phyloP scores from a whole-genome alignment of 768 basidiomycete genomes.

The Tremella yokohamensis region DNA sequence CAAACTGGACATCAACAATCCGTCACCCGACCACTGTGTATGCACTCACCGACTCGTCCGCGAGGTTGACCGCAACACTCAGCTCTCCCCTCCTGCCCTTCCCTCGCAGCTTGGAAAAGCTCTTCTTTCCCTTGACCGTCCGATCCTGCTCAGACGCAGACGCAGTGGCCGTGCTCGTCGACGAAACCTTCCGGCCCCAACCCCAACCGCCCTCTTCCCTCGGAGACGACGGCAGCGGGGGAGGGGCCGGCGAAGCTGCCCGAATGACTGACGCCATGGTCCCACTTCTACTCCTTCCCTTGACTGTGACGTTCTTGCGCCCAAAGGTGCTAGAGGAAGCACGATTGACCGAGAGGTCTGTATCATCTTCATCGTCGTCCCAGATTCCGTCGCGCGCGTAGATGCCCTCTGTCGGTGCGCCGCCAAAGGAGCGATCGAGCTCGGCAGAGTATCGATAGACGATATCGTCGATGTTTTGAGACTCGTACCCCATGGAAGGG shows the following conservation, averaged over 20 bases:
- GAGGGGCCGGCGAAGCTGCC: not conserved
- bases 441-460: conserved; percentile 35
- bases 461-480: conserved; percentile 29
- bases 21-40: not conserved
- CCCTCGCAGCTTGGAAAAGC: conserved; percentile 28
- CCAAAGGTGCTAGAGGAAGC: conserved; percentile 6
- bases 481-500: not conserved
- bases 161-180: not conserved
- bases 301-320: conserved; percentile 1
- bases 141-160: conserved; percentile 7
- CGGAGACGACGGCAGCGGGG: not conserved
- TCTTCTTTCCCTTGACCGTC: conserved; percentile 24
- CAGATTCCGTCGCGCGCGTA: conserved; percentile 43
- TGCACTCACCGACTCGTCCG: conserved; percentile 32
- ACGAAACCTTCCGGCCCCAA: conserved; percentile 10
- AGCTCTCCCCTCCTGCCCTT: conserved; percentile 38
- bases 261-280: conserved; percentile 9
- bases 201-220: conserved; percentile 11
- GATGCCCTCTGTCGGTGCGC: conserved; percentile 36
- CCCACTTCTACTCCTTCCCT: conserved; percentile 23
- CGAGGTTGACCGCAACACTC: conserved; percentile 23
- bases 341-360: not conserved
- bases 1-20: conserved; percentile 10
- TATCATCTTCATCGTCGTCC: conserved; percentile 36
- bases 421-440: conserved; percentile 17